Percentiles rank a stretch among this genome's conserved stretches.
Evolutionary conservation across 208 protist species (phyloP).

Genomic region (Wallacemonas sp.): DNA sequence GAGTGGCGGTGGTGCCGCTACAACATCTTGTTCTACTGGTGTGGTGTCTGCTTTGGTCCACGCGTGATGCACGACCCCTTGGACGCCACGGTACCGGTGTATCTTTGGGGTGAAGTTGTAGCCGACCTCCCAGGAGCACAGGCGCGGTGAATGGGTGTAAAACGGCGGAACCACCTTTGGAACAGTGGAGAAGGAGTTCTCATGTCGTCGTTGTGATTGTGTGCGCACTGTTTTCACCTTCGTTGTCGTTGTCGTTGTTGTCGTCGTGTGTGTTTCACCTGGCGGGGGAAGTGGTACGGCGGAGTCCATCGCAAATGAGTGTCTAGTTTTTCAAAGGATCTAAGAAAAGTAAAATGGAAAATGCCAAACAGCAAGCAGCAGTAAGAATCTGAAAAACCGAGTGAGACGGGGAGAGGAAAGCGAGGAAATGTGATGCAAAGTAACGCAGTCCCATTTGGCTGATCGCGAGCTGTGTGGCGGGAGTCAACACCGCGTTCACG

Average conservation of each 20-base stretch:
- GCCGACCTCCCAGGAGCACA: slow-evolving; percentile 47
- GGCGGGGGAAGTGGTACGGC: background rate
- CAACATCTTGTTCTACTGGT: background rate
- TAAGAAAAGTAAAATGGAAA: background rate
- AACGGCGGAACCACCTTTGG: slow-evolving; percentile 2
- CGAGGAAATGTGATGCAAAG: too few species aligned
- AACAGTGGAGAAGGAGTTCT: background rate
- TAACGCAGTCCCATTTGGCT: too few species aligned
- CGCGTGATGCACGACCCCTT: slow-evolving; percentile 16
- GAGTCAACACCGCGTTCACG: too few species aligned
- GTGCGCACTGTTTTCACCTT: too few species aligned
- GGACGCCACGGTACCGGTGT: slow-evolving; percentile 25
- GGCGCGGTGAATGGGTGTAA: background rate
- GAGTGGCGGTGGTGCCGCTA: background rate
- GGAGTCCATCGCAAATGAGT: background rate
- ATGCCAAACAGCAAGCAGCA: background rate
- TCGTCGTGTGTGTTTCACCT: too few species aligned
- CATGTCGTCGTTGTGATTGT: background rate
- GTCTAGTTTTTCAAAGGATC: background rate
- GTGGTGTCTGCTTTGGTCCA: background rate
- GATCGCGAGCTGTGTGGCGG: too few species aligned
- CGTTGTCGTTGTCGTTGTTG: too few species aligned
- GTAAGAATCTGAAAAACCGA: background rate
- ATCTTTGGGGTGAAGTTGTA: slow-evolving; percentile 59
- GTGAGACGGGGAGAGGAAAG: too few species aligned